phyloP scores from a whole-genome alignment of 1,284 basidiomycete genomes.

The Omphalotus olearius region DNA sequence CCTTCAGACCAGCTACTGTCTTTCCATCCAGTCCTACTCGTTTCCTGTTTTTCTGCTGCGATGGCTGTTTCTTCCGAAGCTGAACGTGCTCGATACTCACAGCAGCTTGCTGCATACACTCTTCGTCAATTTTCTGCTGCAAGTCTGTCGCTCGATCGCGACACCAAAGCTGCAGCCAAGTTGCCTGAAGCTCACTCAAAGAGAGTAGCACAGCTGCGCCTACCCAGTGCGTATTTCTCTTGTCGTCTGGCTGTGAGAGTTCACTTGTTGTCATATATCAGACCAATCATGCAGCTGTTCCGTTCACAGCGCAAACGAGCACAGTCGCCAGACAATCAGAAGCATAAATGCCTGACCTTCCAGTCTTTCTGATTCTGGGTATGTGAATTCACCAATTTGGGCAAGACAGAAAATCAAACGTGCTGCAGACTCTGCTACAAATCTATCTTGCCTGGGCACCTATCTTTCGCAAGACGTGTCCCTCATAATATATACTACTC shows the following conservation, averaged over 20 bases:
- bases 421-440: too few species aligned
- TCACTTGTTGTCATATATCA: too few species aligned
- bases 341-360: not conserved
- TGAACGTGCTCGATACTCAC: constrained; percentile 35
- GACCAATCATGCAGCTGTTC: too few species aligned
- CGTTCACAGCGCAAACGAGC: not conserved
- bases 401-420: too few species aligned
- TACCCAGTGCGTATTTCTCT: not conserved
- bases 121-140: constrained; percentile 39
- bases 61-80: constrained; percentile 24
- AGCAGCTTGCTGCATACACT: constrained; percentile 44
- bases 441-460: not conserved
- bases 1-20: too few species aligned
- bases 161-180: constrained; percentile 30
- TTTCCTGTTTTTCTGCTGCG: not conserved
- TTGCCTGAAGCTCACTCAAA: constrained; percentile 27
- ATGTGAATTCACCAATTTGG: not conserved
- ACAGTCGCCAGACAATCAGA: not conserved
- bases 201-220: constrained; percentile 3
- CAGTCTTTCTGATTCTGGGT: not conserved
- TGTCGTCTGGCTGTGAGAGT: not conserved
- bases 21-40: not conserved
- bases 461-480: not conserved
- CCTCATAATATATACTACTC: not conserved
- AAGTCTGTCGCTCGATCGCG: constrained; percentile 27